Evolutionary conservation across 371 early-diverging fungal genomes (phyloP).

Genomic region (Choanephora cucurbitarum): DNA sequence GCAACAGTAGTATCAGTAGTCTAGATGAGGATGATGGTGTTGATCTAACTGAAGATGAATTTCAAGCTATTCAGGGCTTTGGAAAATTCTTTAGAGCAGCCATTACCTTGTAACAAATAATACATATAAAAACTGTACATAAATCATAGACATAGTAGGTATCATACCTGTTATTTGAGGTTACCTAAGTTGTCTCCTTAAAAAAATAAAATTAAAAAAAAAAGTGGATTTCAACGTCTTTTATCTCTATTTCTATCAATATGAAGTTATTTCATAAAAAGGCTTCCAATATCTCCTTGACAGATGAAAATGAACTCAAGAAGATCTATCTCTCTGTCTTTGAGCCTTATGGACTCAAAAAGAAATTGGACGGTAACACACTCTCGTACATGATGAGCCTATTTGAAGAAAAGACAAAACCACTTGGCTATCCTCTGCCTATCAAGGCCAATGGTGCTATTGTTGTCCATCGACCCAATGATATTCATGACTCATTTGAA

Average conservation of each 20-base stretch:
- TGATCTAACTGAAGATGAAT: constrained; percentile 45
- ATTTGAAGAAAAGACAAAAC: constrained; percentile 22
- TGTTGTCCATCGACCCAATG: constrained; percentile 21
- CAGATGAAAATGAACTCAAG: not conserved
- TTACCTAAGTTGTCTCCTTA: too few relatives aligned
- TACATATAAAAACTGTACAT: too few relatives aligned
- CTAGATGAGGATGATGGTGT: constrained; percentile 24
- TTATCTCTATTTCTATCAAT: not conserved
- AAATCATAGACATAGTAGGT: too few relatives aligned
- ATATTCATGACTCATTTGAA: not conserved
- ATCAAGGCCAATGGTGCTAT: constrained; percentile 33
- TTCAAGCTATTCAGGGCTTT: constrained; percentile 47
- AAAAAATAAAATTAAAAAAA: too few relatives aligned
- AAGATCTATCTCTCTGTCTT: not conserved
- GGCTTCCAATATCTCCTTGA: not conserved
- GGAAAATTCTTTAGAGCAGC: constrained; percentile 27
- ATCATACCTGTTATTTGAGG: too few relatives aligned
- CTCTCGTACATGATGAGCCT: constrained; percentile 18
- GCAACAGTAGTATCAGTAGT: not conserved
- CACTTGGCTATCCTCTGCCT: constrained; percentile 15
- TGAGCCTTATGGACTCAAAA: not conserved
- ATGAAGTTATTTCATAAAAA: not conserved
- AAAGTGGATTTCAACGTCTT: too few relatives aligned
- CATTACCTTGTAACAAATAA: constrained; percentile 21
- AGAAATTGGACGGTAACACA: not conserved